Evolutionary conservation across 352 stramenopile genomes (phyloP), one percentile per base, ranked within the genome.

Genomic region (Phytophthora hibernalis): DNA sequence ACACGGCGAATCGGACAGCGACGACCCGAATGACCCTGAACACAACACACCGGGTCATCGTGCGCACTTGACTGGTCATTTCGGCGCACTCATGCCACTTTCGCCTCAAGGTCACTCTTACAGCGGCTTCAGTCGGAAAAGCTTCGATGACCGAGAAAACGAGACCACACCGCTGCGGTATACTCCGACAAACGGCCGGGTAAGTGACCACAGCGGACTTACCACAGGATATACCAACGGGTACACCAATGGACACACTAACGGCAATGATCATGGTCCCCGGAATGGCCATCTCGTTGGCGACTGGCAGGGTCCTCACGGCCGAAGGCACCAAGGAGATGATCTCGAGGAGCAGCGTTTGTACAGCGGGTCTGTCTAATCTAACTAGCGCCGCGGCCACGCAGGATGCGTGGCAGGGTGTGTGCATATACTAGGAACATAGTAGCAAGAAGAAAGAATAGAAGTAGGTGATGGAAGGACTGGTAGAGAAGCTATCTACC

Each of bases 31-130:
- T 13, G 67, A 76, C 6, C 69, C 61, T 2, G 74, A 76, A 24
- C 64, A 76, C n/a, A 50, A 59, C 1, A 74, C 75, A 5, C 74
- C 75, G 15, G 76, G 74, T 0, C 80, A 89, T 50, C 70, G 70
- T 18, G 70, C 70, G 9, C 70, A 69, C 30, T 61, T 92, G 38
- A 87, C 86, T 13, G 84, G 82, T 8, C 85, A 92, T 55, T 95
- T 95, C 50, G 85, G 85, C 1, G 85, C 85, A 1, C 76, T 95
- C 37, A 93, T 95, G 83, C 87, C 87, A 42, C 73, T 95, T 8
- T 93, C 85, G 16, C 87, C 87, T 1, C 70, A 76, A 35, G 70
- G 70, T 10, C 74, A 65, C 16, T 66, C 71, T 21, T 77, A 81
- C 61, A 77, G 73, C 13, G 65, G 48, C 0, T 77, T 76, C 35